Evolutionary conservation across 202 grass and related monocot genomes (phyloP), one percentile per base, ranked within the genome.

Genomic region (Setaria viridis): DNA sequence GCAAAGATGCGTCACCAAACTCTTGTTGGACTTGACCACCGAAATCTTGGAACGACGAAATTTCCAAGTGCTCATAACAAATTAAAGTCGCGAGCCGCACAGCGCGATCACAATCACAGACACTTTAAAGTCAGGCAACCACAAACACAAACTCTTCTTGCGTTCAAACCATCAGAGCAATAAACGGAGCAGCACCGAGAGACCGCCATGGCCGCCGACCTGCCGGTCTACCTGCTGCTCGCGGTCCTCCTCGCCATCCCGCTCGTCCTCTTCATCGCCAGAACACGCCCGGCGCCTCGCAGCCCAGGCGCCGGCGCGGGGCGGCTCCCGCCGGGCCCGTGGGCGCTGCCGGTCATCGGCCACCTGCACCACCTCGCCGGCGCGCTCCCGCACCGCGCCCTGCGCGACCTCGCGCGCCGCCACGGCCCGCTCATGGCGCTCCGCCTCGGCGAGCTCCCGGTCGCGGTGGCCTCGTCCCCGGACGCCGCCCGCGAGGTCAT

Each of bases 391-490:
- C 90, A 94, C 85, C 85, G 71, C 2, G 84, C 79, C 11, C 9
- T 92, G 59, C 51, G 81, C 7, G 73, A 53, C 46, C 29, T 94
- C 32, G 80, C 85, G 13, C 76, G n/a, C 6, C 85, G 86, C 12
- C 77, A 90, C 50, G 82, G 90, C 67, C 82, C 87, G 14, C 82
- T 94, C 15, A 92, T 94, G 90, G 2, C 74, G n/a, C 90, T 94
- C 55, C 79, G 84, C 15, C 60, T 94, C n/a, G 66, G 87, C 35
- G 76, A 80, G 78, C 72, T 89, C 48, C 82, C 66, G 0, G 88
- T 80, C 6, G 17, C 86, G 75, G 67, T 94, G 4, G 85, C 86
- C 48, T 92, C 92, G 0, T 94, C 92, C 34, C 17, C 80, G 0
- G 87, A 80, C 67, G 81, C 85, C 17, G 87, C 90, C 5, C 85